Evolutionary conservation across 139 green algal genomes (phyloP), one percentile per base, ranked within the genome.

Genomic region (Micromonas commoda): DNA sequence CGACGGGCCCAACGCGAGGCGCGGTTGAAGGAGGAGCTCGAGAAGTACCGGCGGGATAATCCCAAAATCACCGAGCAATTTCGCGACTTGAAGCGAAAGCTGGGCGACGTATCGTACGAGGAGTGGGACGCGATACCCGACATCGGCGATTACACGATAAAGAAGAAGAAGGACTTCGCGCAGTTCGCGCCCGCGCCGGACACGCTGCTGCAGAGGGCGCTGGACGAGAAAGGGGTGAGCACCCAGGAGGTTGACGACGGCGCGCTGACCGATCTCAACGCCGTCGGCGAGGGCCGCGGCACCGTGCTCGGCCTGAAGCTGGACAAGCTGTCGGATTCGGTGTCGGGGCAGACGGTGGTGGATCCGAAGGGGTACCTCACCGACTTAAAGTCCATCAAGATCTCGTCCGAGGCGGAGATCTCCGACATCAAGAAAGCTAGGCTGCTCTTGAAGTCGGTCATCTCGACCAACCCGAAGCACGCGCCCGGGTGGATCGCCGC

Each of bases 351-450:
- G 88, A 97, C 94, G 23, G 90, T 96, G 73, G 93, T 99, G 37
- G 95, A 99, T 82, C 95, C 95, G 77, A 98, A 97, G 84, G 95
- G 95, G 19, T 99, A 99, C 87, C 86, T 99, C 37, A 99, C 95
- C 6, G 91, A 96, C 80, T 87, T 99, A 33, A 93, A 91, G 81
- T 87, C 74, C 70, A 92, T 93, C 65, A 88, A 89, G 34, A 76
- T 91, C 45, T 84, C 81, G 64, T 87, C 76, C 2, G 92, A 96
- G 52, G 89, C 93, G 3, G 96, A 99, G 78, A 96, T 99, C 51
- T 86, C 79, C 23, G 95, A 99, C 89, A 97, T 99, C 83, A 99
- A 99, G 78, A 97, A 97, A 79, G 95, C 95, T 19, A 85, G 95
- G 16, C 88, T 95, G 81, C 89, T 99, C 83, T 86, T 99, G 6